Evolutionary conservation across 2,329 filamentous ascomycete species (phyloP).

Genomic region (Exophiala aquamarina): DNA sequence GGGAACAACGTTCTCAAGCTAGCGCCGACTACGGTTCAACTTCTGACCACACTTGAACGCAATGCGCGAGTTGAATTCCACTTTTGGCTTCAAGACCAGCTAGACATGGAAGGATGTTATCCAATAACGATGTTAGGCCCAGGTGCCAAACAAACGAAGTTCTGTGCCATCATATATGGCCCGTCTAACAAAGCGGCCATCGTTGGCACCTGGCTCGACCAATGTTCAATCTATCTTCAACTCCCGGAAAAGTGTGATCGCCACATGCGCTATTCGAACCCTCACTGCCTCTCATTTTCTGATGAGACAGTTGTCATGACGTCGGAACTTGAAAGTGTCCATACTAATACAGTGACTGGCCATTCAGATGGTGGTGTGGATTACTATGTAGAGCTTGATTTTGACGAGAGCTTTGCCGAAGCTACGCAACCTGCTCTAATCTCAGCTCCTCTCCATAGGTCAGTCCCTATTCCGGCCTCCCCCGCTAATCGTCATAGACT

Average conservation of each 20-base stretch:
- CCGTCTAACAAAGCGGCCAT: conserved; percentile 20
- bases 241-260: conserved; percentile 24
- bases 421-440: conserved; percentile 25
- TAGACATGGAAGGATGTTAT: neutral
- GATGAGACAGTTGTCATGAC: neutral
- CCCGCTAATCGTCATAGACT: neutral
- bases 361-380: neutral
- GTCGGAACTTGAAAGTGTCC: neutral
- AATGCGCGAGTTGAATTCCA: conserved; percentile 1
- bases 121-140: neutral
- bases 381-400: conserved; percentile 22
- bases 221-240: conserved; percentile 29
- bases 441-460: conserved; percentile 19
- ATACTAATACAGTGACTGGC: neutral
- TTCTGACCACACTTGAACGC: neutral
- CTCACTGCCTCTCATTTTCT: conserved; percentile 16
- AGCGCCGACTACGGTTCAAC: neutral
- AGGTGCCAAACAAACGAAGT: neutral
- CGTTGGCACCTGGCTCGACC: conserved; percentile 29
- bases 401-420: conserved; percentile 25
- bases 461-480: neutral
- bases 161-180: conserved; percentile 16
- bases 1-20: neutral
- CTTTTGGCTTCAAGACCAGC: neutral
- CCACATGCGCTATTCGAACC: conserved; percentile 29